These are phyloP conservation scores for Ramaria sp. DNA, from an alignment of 768 basidiomycete genomes.

Conservation along the genomic window DNA sequence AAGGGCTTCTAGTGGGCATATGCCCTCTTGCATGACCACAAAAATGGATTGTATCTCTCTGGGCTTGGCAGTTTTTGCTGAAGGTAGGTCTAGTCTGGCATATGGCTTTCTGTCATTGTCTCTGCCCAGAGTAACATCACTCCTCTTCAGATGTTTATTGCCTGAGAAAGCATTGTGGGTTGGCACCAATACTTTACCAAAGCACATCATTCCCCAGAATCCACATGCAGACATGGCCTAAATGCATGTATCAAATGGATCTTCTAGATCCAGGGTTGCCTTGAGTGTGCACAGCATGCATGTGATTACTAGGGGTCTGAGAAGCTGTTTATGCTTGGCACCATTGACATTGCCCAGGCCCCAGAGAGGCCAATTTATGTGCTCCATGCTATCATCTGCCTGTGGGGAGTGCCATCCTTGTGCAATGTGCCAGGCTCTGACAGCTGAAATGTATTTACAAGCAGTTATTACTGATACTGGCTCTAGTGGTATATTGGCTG, in stretches of 20 bases:
- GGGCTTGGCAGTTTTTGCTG: too few species aligned
- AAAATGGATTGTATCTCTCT: conserved; percentile 25
- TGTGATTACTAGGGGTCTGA: neutral
- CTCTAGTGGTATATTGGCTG: too few species aligned
- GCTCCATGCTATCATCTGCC: conserved; percentile 10
- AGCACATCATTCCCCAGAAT: neutral
- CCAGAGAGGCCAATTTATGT: conserved; percentile 20
- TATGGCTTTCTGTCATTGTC: too few species aligned
- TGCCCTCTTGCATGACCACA: conserved; percentile 7
- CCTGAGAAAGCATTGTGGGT: too few species aligned
- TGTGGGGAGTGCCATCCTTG: conserved; percentile 29
- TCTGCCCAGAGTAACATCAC: too few species aligned
- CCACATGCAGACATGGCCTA: conserved; percentile 24
- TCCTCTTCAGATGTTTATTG: too few species aligned
- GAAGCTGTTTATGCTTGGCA: conserved; percentile 13
- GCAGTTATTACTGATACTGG: too few species aligned
- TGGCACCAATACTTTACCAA: neutral
- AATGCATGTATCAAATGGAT: conserved; percentile 29
- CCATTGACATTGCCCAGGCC: conserved; percentile 22
- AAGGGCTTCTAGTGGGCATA: neutral
- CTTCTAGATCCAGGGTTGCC: conserved; percentile 9
- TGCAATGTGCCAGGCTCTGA: too few species aligned
- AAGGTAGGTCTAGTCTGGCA: too few species aligned
- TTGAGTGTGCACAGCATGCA: neutral
- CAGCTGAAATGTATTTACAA: conserved; percentile 25